phyloP scores from a whole-genome alignment of 805 yeast genomes.

The Metschnikowia chrysomelidarum region DNA sequence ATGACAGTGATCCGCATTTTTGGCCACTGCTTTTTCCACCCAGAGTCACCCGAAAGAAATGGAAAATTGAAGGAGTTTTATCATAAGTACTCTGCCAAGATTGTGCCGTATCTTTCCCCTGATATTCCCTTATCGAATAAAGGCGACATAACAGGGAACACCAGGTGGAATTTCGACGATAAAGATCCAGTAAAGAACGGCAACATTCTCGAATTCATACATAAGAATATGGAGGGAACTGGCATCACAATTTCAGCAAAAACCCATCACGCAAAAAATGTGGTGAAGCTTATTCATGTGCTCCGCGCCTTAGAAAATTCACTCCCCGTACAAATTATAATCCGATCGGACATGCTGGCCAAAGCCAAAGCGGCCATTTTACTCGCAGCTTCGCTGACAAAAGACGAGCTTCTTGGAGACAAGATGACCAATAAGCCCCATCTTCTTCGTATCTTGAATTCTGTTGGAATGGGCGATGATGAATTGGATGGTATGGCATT shows the following conservation, averaged over 20 bases:
- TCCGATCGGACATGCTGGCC: conserved; percentile 28
- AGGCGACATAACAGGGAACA: background rate
- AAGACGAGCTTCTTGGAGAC: conserved; percentile 19
- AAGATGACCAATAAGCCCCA: conserved; percentile 12
- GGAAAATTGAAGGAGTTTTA: conserved; percentile 1
- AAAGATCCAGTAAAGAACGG: background rate
- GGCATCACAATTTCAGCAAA: conserved; percentile 56
- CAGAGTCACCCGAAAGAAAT: background rate
- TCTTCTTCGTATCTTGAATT: conserved; percentile 1
- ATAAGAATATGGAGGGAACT: conserved; percentile 30
- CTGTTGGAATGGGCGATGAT: conserved; percentile 1
- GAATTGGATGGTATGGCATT: conserved; percentile 9
- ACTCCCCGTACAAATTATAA: conserved; percentile 44
- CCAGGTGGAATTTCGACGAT: background rate
- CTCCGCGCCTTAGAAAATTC: conserved; percentile 48
- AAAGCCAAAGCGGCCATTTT: conserved; percentile 19
- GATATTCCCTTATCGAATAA: background rate
- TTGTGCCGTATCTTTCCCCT: conserved; percentile 6
- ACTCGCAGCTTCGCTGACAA: conserved; percentile 13
- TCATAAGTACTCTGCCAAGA: conserved; percentile 3
- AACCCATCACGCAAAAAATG: conserved; percentile 47
- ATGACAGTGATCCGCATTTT: conserved; percentile 17
- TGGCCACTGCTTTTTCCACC: conserved; percentile 17
- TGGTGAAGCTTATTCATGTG: conserved; percentile 45
- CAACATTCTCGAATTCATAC: conserved; percentile 10